These are phyloP conservation scores for Gossypium bickii DNA, from an alignment of 345 rosid species.

Conservation along the genomic window DNA sequence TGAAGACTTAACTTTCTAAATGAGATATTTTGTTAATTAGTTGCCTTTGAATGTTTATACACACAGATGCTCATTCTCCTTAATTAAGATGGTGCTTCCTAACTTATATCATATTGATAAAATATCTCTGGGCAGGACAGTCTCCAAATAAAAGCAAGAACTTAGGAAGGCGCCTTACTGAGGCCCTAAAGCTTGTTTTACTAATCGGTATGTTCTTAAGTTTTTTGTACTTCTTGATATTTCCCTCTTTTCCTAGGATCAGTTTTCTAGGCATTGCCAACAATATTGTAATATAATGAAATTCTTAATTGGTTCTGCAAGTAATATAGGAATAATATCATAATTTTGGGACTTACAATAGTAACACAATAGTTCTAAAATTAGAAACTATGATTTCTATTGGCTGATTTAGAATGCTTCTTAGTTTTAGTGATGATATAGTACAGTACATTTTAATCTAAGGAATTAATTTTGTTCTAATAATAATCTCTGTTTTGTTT, in stretches of 20 bases:
- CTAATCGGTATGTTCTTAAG: conserved; percentile 51
- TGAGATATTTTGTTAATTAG: neutral
- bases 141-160: conserved; percentile 46
- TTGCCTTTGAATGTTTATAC: neutral
- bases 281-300: neutral
- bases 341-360: neutral
- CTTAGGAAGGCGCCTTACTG: conserved; percentile 54
- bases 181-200: conserved; percentile 84
- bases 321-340: neutral
- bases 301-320: neutral
- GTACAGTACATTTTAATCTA: neutral
- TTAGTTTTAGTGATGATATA: neutral
- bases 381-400: neutral
- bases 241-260: neutral
- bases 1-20: conserved; percentile 2
- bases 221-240: neutral
- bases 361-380: neutral
- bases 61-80: neutral
- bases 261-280: neutral
- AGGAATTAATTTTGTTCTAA: neutral
- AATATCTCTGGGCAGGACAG: conserved; percentile 42
- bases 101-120: conserved; percentile 10
- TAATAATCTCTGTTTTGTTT: neutral
- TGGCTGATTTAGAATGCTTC: neutral
- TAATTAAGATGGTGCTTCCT: neutral